Evolutionary conservation across 2,329 filamentous ascomycete species (phyloP), one percentile per base, ranked within the genome.

Genomic region (Pseudopyricularia cyperi): DNA sequence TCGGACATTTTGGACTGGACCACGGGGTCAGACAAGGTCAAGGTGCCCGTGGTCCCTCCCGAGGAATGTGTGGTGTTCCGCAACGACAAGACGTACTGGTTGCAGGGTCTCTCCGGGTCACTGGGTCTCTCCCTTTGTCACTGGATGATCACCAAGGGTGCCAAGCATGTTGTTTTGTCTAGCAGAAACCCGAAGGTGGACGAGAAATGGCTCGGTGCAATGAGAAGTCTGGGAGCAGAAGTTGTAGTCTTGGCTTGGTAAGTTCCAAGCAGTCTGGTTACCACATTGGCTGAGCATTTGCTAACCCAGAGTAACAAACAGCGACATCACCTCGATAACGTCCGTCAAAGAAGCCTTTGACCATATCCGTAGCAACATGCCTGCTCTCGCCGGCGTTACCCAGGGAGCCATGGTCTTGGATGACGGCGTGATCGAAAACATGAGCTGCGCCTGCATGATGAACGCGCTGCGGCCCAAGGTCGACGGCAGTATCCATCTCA

Each of bases 401-500:
- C 53, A 56, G n/a, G 55, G 52, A 3, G 55, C 55, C 48, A 56
- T 56, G 55, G 52, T 56, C n/a, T 50, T 56, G 35, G 49, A 52
- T n/a, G 55, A 56, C 49, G 49, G 50, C 15, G 12, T 30, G 5
- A 15, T 50, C 15, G 48, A 37, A 11, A 12, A 22, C 33, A 37
- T 50, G 33, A n/a, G 11, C 11, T 30, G 15, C 17, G 48, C 26
- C 14, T 4, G 17, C 7, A 17, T 49, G 15, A 26, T 22, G 22
- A 30, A 8, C 14, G 48, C n/a, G 22, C 48, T 37, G 12, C 19
- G 17, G 9, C 63, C 63, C 14, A 66, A 65, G 49, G 55, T 66
- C 5, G 52, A 57, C 11, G 62, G 63, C 4, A 57, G 53, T 4
- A 53, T 35, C 1, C 50, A 58, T 28, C 52, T 66, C 8, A 55